Base-by-base conservation (phyloP, 805 yeast species). In the Geotrichum ghanense region DNA sequence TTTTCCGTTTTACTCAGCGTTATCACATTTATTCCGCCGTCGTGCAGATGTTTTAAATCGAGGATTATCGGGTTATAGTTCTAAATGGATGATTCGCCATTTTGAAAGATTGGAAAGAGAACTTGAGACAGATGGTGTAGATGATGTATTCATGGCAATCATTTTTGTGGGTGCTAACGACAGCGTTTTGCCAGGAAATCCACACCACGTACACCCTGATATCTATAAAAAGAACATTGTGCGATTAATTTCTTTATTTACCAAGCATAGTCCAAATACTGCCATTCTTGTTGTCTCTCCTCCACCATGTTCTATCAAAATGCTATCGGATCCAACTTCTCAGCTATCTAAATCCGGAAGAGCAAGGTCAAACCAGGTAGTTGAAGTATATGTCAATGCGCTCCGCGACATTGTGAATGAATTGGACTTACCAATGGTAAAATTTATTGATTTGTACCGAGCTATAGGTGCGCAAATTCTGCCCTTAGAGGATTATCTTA, bases 1-100 rank as follows among this genome's bases (percentile, higher is more conserved):
- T 2, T 50, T 49, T 39, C 45, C 50, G n/a, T 56, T 51, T 6
- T 53, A 60, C 3, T 58, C 63, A 6, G 54, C 49, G 6, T 43
- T 52, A 16, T 43, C 27, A 27, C 40, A 24, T 53, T 45, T 27
- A 43, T 50, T 41, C 45, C 49, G 9, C 16, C 40, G 48, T 25
- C 45, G 53, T 22, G 59, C 48, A 3, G 51, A 43, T 42, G 47
- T 54, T 9, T 44, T 50, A 22, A 54, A 52, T 42, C 49, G 53
- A 20, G 56, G 54, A 5, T 39, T 53, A 23, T 50, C 51, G 2
- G 56, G 56, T 9, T 53, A 52, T 35, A 47, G 25, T 22, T 31
- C 49, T n/a, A 19, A 23, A n/a, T 52, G 55, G 55, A 41, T 52
- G 43, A 37, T 24, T n/a, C 35, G 50, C 9, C 55, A 52, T 20